Conservation (phyloP, 345 rosid species). For the Carallia pectinifolia region DNA sequence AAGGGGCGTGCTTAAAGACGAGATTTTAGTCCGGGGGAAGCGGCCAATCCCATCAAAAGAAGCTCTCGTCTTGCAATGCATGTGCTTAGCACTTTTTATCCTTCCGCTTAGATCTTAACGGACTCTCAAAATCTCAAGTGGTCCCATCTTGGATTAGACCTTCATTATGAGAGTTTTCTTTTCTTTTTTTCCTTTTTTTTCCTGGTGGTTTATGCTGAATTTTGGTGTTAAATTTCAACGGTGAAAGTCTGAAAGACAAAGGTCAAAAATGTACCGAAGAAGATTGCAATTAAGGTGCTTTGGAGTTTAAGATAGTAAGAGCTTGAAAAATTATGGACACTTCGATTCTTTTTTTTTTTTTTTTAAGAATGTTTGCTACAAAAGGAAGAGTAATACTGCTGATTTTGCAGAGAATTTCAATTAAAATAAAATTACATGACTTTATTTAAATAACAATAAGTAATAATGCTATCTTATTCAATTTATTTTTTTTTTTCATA, state of each 20-base stretch:
- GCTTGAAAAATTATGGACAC: background rate
- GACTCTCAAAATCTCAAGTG: background rate
- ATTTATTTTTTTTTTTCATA: no score
- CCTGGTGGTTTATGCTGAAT: background rate
- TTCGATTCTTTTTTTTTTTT: no score
- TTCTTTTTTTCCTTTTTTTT: no score
- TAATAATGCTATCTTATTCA: no score
- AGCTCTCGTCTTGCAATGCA: conserved; percentile 21
- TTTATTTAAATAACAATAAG: no score
- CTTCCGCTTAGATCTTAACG: background rate
- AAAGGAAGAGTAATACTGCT: no score
- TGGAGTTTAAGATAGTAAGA: no score
- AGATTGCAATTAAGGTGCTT: background rate
- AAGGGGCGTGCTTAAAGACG: conserved; percentile 9
- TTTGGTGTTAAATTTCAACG: background rate
- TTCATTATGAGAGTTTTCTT: background rate
- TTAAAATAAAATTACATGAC: no score
- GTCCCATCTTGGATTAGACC: conserved; percentile 8
- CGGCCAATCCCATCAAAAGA: conserved; percentile 27
- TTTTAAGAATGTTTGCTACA: no score
- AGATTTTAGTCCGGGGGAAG: background rate
- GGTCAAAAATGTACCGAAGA: conserved; percentile 19
- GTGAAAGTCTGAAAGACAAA: conserved; percentile 1
- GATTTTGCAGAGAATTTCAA: no score
- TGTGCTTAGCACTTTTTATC: conserved; percentile 18